Percentiles rank a stretch among this genome's conserved stretches.
Conservation (phyloP, 305 asterid species). For the Coffea humblotiana region DNA sequence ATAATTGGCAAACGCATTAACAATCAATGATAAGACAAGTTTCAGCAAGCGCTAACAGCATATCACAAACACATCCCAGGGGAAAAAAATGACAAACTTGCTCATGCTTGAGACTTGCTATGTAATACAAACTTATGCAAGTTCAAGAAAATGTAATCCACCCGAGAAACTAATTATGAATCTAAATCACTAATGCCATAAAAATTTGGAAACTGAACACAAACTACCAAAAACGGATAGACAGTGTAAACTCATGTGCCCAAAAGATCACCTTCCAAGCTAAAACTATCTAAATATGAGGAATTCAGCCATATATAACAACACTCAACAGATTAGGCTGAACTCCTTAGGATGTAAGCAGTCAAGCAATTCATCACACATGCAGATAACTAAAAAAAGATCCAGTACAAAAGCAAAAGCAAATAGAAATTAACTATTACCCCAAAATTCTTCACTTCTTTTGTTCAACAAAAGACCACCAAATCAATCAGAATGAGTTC, state of each 20-base stretch:
- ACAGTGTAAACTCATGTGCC: neutral
- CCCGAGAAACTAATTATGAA: no score
- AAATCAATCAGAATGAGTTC: constrained; percentile 76
- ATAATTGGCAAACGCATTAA: neutral
- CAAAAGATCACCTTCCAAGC: neutral
- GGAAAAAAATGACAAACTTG: neutral
- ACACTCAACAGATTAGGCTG: neutral
- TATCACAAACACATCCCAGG: neutral
- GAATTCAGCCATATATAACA: neutral
- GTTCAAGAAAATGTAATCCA: no score
- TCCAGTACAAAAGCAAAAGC: neutral
- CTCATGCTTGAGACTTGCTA: neutral
- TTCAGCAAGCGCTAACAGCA: neutral
- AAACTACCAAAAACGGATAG: neutral
- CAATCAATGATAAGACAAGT: neutral
- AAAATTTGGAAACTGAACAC: no score
- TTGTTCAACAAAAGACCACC: neutral
- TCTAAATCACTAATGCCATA: no score
- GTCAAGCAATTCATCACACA: neutral
- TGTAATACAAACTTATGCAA: neutral
- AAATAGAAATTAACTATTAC: constrained; percentile 31
- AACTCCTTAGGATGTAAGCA: neutral
- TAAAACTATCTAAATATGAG: no score
- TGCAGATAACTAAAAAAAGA: neutral
- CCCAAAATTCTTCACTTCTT: constrained; percentile 23